Evolutionary conservation across 345 rosid genomes (phyloP), one percentile per base, ranked within the genome.

Genomic region (Rhodomyrtus tomentosa): DNA sequence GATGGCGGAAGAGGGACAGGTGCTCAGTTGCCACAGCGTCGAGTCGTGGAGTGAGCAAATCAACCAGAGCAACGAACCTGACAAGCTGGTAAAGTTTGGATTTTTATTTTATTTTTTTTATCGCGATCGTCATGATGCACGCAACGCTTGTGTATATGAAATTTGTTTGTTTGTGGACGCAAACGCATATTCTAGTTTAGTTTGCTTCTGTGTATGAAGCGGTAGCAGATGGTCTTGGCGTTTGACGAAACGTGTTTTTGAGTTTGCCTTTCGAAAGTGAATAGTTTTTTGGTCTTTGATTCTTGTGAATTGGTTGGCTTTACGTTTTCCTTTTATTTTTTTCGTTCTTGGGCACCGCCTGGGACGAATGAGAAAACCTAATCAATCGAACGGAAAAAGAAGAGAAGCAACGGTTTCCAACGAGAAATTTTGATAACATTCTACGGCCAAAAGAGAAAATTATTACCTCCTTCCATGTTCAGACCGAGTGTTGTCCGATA

Each of bases 1-100:
- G 81, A 90, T 88, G 91, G 90, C 90, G 54, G 91, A 93, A 86
- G 96, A 92, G 50, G 98, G 98, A 81, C 95, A 93, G 79, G 96
- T 96, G 80, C 90, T 95, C 81, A 83, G 89, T 5, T 95, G 98
- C 86, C 96, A 93, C 93, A 90, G 92, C 55, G 84, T 91, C 27
- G 95, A 94, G 49, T 88, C 88, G 50, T 95, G 98, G 98, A 88
- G 85, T 72, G 89, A 93, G 72, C 93, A 95, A 55, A 88, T 96
- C 24, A 83, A 87, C 86, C 91, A 86, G 88, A 88, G 89, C 55
- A 92, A 92, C 36, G 93, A 87, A n/a, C 86, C 94, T 72, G 92
- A 92, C 86, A 88, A 93, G 85, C 95, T 96, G 90, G 99, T 96
- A 92, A 45, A 51, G 3, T 18, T 42, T 42, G 53, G 82, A 55